Base-by-base conservation (phyloP, 225 moss, liverwort and hornwort genomes). In the Polytrichum formosum region DNA sequence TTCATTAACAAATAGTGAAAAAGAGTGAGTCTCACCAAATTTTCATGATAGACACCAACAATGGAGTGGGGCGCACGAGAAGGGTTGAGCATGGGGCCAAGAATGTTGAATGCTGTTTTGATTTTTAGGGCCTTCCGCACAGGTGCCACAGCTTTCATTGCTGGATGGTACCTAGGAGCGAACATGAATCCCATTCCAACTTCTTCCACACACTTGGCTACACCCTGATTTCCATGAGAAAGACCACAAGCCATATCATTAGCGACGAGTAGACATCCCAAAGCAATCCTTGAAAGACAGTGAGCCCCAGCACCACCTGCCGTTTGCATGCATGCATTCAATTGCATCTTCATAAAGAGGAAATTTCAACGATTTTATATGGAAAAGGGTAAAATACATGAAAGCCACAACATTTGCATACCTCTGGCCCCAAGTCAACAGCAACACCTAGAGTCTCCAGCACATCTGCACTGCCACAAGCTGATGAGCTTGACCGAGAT, bases 391-490 rank as follows among this genome's bases (percentile, higher is more conserved):
- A 8, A 35, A 9, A 35, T 35, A 8, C 35, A 35, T 46, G 46
- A 46, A 46, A 46, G 13, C 16, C 46, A 46, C 13, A 46, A 37
- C 37, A 37, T 0, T 23, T 23, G 46, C 3, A 7, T 81, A 93
- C 93, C 91, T 92, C 92, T 28, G 98, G 87, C 54, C 98, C 98
- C n/a, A 98, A 79, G 85, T 92, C 82, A 58, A 98, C 88, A 61
- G 86, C 92, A 73, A 98, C 91, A 59, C 98, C 98, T 56, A 98
- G 88, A 26, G 83, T 82, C 78, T 98, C 98, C 53, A 98, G 86
- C 64, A 98, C 98, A 84, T 98, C 98, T 63, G 98, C 98, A 79
- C 98, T 98, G 62, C 98, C 98, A 84, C 98, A 98, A 46, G 98
- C 94, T 61, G 98, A 98, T 21, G 98, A 98, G 72, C 94, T 92